Conservation (phyloP, 2,329 filamentous ascomycete genomes). For the Fusarium sp. region DNA sequence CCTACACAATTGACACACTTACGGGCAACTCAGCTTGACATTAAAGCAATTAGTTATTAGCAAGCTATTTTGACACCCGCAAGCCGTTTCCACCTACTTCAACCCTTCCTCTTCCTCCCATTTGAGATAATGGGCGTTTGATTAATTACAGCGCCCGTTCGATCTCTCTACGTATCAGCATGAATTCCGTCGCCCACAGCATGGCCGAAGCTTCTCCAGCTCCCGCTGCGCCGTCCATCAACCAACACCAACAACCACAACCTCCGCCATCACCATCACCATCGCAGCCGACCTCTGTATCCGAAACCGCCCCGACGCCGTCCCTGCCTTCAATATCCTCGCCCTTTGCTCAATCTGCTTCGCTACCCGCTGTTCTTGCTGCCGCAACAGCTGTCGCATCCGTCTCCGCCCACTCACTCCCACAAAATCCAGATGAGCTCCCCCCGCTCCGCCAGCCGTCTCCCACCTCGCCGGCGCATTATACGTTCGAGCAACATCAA, state of each 20-base stretch:
- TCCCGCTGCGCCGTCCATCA: slow-evolving; percentile 31
- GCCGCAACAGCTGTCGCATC: slow-evolving; percentile 38
- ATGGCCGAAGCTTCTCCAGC: slow-evolving; percentile 48
- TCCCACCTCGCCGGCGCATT: slow-evolving; percentile 43
- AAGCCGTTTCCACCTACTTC: slow-evolving; percentile 14
- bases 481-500: slow-evolving; percentile 45
- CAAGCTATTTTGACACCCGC: slow-evolving; percentile 22
- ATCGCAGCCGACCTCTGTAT: slow-evolving; percentile 41
- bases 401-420: slow-evolving; percentile 31
- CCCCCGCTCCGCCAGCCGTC: slow-evolving; percentile 44
- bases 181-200: slow-evolving; percentile 54
- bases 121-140: slow-evolving; percentile 44
- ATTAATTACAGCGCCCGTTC: slow-evolving; percentile 26
- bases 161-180: slow-evolving; percentile 39
- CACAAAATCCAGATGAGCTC: slow-evolving; percentile 43
- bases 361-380: slow-evolving; percentile 40
- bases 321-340: slow-evolving; percentile 43
- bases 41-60: slow-evolving; percentile 13
- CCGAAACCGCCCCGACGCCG: slow-evolving; percentile 42
- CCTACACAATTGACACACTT: slow-evolving; percentile 17
- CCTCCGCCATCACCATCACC: slow-evolving; percentile 42
- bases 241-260: slow-evolving; percentile 41
- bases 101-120: slow-evolving; percentile 11
- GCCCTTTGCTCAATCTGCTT: slow-evolving; percentile 43
- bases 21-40: slow-evolving; percentile 12